These are phyloP conservation scores for Rhodotorula sp. DNA, from an alignment of 1,284 basidiomycete genomes.

Conservation along the genomic window DNA sequence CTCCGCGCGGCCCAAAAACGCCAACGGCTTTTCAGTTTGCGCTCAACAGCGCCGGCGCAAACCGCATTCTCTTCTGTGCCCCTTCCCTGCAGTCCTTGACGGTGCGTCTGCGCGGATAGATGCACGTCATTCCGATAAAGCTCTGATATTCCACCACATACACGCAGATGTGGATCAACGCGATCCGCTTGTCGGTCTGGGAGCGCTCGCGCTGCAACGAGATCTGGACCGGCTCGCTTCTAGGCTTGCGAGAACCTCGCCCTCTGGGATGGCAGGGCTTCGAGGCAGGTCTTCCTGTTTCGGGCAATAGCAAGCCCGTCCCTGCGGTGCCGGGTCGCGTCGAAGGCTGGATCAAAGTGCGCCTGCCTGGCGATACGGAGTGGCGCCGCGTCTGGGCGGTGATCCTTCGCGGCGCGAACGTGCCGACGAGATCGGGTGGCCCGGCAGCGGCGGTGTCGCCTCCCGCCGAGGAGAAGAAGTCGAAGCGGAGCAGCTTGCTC, in stretches of 20 bases:
- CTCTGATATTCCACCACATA: neutral
- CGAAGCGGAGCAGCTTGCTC: constrained; percentile 34
- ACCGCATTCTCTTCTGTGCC: constrained; percentile 84
- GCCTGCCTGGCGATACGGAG: constrained; percentile 89
- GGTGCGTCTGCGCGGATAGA: constrained; percentile 1
- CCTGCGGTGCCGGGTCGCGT: constrained; percentile 49
- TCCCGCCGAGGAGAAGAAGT: constrained; percentile 34
- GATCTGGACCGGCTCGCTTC: constrained; percentile 92
- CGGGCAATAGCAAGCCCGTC: neutral
- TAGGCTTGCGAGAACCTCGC: constrained; percentile 58
- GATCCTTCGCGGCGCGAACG: constrained; percentile 51
- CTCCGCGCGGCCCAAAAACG: constrained; percentile 52
- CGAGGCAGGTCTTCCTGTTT: constrained; percentile 27
- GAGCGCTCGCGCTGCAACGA: constrained; percentile 94
- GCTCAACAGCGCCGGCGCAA: constrained; percentile 90
- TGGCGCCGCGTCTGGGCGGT: constrained; percentile 94
- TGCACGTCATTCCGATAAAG: rapidly evolving
- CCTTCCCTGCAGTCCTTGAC: constrained; percentile 63
- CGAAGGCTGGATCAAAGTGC: constrained; percentile 89
- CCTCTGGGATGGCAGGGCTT: constrained; percentile 32
- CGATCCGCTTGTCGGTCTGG: constrained; percentile 86
- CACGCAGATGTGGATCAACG: constrained; percentile 78
- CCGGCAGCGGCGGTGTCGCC: neutral
- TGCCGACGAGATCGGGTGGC: constrained; percentile 5
- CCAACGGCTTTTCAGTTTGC: constrained; percentile 73